Evolutionary conservation across 768 basidiomycete species (phyloP), one percentile per base, ranked within the genome.

Genomic region (Chlorophyllum brunneum): DNA sequence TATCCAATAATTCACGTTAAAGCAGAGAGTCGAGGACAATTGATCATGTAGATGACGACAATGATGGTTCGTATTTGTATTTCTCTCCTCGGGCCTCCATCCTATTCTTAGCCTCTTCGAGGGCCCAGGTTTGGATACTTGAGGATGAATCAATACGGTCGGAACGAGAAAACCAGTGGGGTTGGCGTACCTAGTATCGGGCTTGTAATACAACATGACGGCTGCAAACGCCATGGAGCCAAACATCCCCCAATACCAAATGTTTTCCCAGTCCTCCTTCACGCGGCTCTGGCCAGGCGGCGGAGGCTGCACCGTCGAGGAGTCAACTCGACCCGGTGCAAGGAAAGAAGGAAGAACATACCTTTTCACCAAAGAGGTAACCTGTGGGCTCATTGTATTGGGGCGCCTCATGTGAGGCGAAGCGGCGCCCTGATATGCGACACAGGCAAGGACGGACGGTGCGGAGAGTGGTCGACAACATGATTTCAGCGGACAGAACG

Each of bases 51-150:
- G 66, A 61, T 22, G 65, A 37, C 22, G 64, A 54, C 56, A 61
- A 58, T 54, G 69, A 55, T 38, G 87, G 78, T 63, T 86, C 82
- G 63, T 94, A 92, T 74, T 87, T 82, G 67, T 87, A 86, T 64
- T 86, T 82, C 73, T 95, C 94, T 44, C 90, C 92, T n/a, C 92
- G 82, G 10, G 86, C 92, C 62, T 93, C 91, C 89, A 97, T 91
- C 57, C 93, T 77, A 51, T 75, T 76, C 69, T 93, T 92, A 8
- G 93, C 93, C 68, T 97, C 93, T 58, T 85, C 78, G 65, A 94
- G 70, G 27, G 94, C 94, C 93, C 94, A 97, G 1, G 86, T 82
- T 70, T 92, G 88, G 70, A 97, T 88, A 65, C 93, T 97, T 61
- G 31, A 57, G 31, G 23, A 43, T 18, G 22, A 38, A 27, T 53